These are phyloP conservation scores for Ceratocystis huliohia DNA, from an alignment of 2,329 filamentous ascomycete genomes.

Conservation along the genomic window DNA sequence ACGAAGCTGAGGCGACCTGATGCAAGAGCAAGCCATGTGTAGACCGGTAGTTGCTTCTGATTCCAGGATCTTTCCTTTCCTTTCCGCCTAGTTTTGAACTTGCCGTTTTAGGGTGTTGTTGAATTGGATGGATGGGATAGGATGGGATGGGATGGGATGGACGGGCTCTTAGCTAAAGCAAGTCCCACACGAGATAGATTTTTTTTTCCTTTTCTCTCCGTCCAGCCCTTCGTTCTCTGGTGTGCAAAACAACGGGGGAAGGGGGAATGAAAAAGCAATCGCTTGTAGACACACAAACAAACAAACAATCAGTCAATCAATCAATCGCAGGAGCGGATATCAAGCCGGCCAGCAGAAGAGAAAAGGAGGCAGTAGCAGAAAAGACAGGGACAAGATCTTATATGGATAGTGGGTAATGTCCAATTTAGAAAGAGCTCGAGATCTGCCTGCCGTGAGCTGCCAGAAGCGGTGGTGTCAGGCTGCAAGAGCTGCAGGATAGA, in stretches of 20 bases:
- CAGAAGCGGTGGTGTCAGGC: background rate
- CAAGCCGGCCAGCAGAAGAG: background rate
- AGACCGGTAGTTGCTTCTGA: conserved; percentile 10
- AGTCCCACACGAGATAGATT: conserved; percentile 1
- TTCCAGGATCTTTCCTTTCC: conserved; percentile 43
- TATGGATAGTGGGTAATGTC: background rate
- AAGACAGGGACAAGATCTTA: background rate
- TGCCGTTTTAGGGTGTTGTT: conserved; percentile 8
- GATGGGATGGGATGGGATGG: too few relatives aligned
- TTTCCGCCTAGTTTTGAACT: conserved; percentile 27
- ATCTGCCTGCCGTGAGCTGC: too few relatives aligned
- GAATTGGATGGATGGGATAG: background rate
- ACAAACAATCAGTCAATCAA: too few relatives aligned
- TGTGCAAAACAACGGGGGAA: background rate
- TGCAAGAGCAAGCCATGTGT: conserved; percentile 8
- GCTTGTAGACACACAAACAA: too few relatives aligned
- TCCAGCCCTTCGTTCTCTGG: background rate
- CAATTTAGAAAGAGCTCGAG: too few relatives aligned
- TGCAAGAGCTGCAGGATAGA: background rate
- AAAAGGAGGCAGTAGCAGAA: background rate
- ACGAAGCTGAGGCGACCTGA: background rate
- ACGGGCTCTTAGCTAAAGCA: background rate
- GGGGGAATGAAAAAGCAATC: background rate
- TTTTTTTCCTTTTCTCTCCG: background rate
- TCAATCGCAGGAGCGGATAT: too few relatives aligned